Evolutionary conservation across 306 rosid species (phyloP), one percentile per base, ranked within the genome.

Genomic region (Sesbania bispinosa): DNA sequence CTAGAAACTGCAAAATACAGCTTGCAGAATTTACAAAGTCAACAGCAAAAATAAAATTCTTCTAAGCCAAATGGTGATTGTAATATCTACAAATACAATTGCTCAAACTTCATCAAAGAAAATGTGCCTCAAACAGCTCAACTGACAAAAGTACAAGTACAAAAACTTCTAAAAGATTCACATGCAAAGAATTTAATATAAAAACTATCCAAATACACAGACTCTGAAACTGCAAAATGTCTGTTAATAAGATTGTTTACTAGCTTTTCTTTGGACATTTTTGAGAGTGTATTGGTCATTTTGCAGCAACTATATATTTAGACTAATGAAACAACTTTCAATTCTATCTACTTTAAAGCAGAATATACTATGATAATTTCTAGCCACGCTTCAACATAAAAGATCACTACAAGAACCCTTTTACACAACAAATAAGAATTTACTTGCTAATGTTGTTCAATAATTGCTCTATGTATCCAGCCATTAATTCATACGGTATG

Each of bases 281-380:
- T 52, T 50, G 54, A 60, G 54, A 51, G 23, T 59, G 59, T 0
- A 30, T 43, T 7, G 14, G 26, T 52, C 69, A 71, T 71, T 71
- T 24, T 63, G 55, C 50, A 41, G 42, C 52, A 46, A 46, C 55
- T 55, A 21, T 62, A 64, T 21, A 39, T 26, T 20, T 20, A 11
- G 43, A 35, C 33, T 14, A 26, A 69, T 43, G 27, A 67, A 45
- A 67, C 27, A 53, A 36, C 41, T 76, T 51, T 47, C 36, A 55
- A 57, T 55, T 36, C 53, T 62, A 76, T 32, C 65, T 33, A 48
- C 70, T 71, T 71, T 24, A 19, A 46, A 42, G 45, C 48, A 78
- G 43, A 46, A 75, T 26, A 36, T 33, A 15, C 9, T 42, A 32
- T 7, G 32, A 46, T 4, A 38, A 46, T 68, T 67, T 54, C 73